Base-by-base conservation (phyloP, 768 basidiomycete species). In the Hortiboletus campestris region DNA sequence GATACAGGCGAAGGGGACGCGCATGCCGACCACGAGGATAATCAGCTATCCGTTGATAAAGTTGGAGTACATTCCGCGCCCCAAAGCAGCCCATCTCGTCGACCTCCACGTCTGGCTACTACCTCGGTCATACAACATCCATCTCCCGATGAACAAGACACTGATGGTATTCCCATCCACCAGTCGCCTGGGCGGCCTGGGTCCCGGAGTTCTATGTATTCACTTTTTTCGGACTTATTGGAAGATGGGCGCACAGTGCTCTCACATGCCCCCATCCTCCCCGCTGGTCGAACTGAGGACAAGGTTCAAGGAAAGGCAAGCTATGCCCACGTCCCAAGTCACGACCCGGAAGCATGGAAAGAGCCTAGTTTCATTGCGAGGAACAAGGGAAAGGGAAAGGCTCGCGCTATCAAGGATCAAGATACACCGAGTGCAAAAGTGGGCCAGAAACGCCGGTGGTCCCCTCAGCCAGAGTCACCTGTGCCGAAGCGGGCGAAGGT, bases 261-360 rank as follows among this genome's bases (percentile, higher is more conserved):
- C 32, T 46, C 64, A 5, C 49, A 32, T 16, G 22, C 6, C 5
- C 19, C 38, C 12, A 6, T 12, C 3, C 32, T 10, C 35, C 28
- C 53, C 4, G 38, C 35, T 6, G 6, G 9, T 20, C 48, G 14
- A 53, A 39, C 28, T 19, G 41, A 48, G 28, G 32, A 35, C 17
- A 17, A 35, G 12, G 10, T 16, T 25, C 44, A 48, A 32, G 55
- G 43, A 53, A 20, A 38, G 19, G 20, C 25, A 32, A 48, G n/a
- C n/a, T 31, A 38, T 40, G 6, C 7, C 4, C 41, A 43, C 12
- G 31, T 40, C 32, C 51, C 59, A 25, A 45, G 36, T 39, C 73
- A 73, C 36, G 63, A 74, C 46, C 31, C 67, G 6, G 59, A 56
- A 20, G 57, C 70, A 46, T 73, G 72, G 72, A 68, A 66, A 46